These are phyloP conservation scores for Fusarium sp. DNA, from an alignment of 2,329 filamentous ascomycete species.

Conservation along the genomic window DNA sequence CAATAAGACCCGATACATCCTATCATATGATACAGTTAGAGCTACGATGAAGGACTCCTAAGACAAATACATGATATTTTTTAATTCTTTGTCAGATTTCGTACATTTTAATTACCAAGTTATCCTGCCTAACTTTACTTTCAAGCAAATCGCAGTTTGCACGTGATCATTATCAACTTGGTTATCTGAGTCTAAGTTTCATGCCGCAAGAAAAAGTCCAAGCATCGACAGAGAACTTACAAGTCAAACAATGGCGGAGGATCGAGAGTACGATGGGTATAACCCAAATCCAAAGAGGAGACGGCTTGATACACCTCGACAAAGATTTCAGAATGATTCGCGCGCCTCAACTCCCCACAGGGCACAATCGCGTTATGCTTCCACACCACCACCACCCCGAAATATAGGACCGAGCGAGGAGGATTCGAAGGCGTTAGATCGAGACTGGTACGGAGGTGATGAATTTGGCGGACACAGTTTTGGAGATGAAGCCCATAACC, in stretches of 20 bases:
- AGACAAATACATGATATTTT: neutral
- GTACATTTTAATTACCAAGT: neutral
- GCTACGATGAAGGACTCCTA: neutral
- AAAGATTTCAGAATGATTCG: slow-evolving; percentile 46
- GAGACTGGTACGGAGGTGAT: slow-evolving; percentile 93
- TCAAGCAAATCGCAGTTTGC: neutral
- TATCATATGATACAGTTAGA: neutral
- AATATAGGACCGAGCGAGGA: slow-evolving; percentile 67
- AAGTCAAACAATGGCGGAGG: slow-evolving; percentile 45
- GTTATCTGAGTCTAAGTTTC: neutral
- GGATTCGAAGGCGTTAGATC: slow-evolving; percentile 79
- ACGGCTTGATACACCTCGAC: slow-evolving; percentile 46
- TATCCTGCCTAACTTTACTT: neutral
- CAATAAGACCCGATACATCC: neutral
- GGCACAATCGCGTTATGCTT: slow-evolving; percentile 51
- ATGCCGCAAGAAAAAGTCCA: neutral
- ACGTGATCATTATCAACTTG: slow-evolving; percentile 1
- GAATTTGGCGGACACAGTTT: slow-evolving; percentile 84
- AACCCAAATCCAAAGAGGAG: slow-evolving; percentile 54
- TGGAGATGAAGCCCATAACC: slow-evolving; percentile 92
- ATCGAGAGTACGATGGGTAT: slow-evolving; percentile 50
- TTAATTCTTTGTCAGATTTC: neutral
- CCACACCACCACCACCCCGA: slow-evolving; percentile 50
- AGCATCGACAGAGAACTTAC: neutral
- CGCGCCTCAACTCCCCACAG: slow-evolving; percentile 47